These are phyloP conservation scores for Pleurotus sapidus DNA, from an alignment of 768 basidiomycete species.

Conservation along the genomic window DNA sequence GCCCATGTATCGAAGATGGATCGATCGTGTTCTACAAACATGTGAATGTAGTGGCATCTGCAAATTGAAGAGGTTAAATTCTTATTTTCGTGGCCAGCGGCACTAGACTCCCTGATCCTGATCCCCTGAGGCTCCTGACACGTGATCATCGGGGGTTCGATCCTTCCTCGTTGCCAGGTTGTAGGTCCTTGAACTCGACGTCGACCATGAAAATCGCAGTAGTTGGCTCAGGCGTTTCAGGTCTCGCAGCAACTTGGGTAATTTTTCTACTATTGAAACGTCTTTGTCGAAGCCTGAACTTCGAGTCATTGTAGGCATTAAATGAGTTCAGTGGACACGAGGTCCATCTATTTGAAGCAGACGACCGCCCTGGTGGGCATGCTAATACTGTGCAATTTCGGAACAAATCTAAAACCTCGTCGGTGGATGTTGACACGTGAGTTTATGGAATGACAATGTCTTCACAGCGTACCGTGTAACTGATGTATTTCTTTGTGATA, in stretches of 20 bases:
- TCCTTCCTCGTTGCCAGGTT: too few relatives aligned
- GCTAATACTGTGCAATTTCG: constrained; percentile 68
- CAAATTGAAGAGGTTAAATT: too few relatives aligned
- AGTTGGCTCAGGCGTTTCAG: constrained; percentile 76
- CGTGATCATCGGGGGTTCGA: too few relatives aligned
- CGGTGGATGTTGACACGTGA: constrained; percentile 68
- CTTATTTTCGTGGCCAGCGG: too few relatives aligned
- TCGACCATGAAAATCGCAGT: constrained; percentile 63
- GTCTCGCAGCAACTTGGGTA: constrained; percentile 77
- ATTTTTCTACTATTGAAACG: neutral
- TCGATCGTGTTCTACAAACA: too few relatives aligned
- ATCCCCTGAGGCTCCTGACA: too few relatives aligned
- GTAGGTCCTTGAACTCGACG: too few relatives aligned
- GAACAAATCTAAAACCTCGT: constrained; percentile 30
- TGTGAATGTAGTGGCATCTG: too few relatives aligned
- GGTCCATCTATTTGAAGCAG: constrained; percentile 74
- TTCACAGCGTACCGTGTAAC: neutral
- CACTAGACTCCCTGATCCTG: too few relatives aligned
- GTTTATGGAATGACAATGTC: constrained; percentile 20
- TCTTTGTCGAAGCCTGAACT: too few relatives aligned
- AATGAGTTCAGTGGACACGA: constrained; percentile 74
- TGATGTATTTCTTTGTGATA: constrained; percentile 17
- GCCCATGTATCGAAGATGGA: too few relatives aligned
- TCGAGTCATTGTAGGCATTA: constrained; percentile 55
- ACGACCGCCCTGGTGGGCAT: constrained; percentile 67